A percentile compares a stretch with the other conserved stretches of the same genome.
These are phyloP conservation scores for Solanum etuberosum DNA, from an alignment of 257 asterid genomes.

Conservation along the genomic window DNA sequence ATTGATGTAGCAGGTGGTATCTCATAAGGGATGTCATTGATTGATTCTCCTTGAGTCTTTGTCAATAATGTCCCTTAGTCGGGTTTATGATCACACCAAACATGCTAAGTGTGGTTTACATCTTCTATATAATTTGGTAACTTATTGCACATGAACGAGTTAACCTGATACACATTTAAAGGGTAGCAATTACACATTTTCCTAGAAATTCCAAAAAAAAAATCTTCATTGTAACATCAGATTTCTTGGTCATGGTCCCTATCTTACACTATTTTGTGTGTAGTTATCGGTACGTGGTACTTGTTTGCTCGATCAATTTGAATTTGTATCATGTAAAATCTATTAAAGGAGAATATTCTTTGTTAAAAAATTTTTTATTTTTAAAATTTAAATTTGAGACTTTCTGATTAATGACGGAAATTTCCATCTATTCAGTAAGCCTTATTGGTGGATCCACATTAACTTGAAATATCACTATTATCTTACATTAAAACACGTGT, in stretches of 20 bases:
- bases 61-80: not conserved
- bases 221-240: not conserved
- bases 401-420: not conserved
- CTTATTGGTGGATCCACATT: not conserved
- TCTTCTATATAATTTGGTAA: not conserved
- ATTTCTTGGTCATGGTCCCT: not conserved
- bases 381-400: not conserved
- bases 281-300: not conserved
- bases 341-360: not conserved
- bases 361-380: accelerated
- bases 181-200: not conserved
- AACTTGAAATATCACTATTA: not conserved
- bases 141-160: too few species aligned
- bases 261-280: not conserved
- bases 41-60: too few species aligned
- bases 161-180: too few species aligned
- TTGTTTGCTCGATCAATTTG: not conserved
- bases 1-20: not conserved
- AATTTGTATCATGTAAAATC: not conserved
- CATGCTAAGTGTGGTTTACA: not conserved
- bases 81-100: not conserved
- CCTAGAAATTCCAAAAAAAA: too few species aligned
- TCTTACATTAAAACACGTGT: not conserved
- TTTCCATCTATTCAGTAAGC: not conserved
- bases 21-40: not conserved